Conservation (phyloP, 495 filamentous ascomycete genomes). For the Copromyces sp. region DNA sequence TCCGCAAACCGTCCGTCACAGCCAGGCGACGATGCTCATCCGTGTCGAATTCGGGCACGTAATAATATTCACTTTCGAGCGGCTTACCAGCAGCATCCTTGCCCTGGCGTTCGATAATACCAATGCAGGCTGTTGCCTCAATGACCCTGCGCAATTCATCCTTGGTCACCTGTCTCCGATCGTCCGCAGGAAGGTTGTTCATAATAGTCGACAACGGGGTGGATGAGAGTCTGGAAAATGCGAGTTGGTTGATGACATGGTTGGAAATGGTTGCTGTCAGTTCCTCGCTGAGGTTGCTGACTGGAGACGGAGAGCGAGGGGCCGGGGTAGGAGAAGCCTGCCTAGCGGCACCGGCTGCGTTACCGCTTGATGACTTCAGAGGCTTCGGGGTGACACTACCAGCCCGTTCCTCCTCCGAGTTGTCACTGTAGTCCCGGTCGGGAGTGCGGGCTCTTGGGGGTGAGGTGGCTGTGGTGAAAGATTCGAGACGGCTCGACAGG, state of each 20-base stretch:
- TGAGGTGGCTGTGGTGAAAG: conserved; percentile 49
- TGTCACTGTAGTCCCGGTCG: not conserved
- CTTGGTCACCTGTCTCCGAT: conserved; percentile 44
- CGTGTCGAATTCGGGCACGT: conserved; percentile 80
- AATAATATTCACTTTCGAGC: conserved; percentile 94
- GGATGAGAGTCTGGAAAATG: conserved; percentile 91
- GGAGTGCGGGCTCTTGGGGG: conserved; percentile 21
- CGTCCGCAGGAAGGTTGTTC: conserved; percentile 66
- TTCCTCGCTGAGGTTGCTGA: conserved; percentile 25
- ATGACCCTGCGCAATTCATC: conserved; percentile 60
- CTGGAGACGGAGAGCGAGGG: conserved; percentile 19
- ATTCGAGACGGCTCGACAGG: conserved; percentile 66
- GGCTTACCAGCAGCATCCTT: conserved; percentile 94
- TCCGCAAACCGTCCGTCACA: conserved; percentile 77
- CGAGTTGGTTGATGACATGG: conserved; percentile 87
- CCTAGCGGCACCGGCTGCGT: not conserved
- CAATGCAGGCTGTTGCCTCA: conserved; percentile 63
- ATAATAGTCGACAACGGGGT: conserved; percentile 82
- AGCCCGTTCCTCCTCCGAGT: not conserved
- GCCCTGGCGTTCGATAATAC: conserved; percentile 78
- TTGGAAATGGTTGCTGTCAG: conserved; percentile 44
- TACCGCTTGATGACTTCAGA: conserved; percentile 1
- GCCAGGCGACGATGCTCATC: conserved; percentile 70
- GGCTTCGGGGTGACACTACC: conserved; percentile 5
- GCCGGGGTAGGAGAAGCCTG: not conserved